Base-by-base conservation (phyloP, 805 yeast genomes). In the Starmerella geochares region DNA sequence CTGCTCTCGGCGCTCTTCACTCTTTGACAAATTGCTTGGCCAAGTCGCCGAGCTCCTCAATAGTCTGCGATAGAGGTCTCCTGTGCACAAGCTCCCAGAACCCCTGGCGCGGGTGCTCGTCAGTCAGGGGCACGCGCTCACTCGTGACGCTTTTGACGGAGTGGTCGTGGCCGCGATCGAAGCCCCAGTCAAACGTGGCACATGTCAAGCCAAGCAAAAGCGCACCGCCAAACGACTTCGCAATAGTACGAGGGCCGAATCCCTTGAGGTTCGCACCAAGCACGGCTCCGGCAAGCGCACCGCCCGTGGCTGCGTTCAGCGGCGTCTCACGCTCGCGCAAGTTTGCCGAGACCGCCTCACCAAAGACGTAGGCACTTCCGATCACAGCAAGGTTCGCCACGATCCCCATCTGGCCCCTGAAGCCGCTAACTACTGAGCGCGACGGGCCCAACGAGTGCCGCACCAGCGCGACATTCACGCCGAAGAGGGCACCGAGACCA, bases 1-100 rank as follows among this genome's bases (percentile, higher is more conserved):
- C n/a, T n/a, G n/a, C n/a, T n/a, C n/a, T n/a, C n/a, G n/a, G n/a
- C n/a, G n/a, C n/a, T n/a, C n/a, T 31, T 31, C 16, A 54, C 37
- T 55, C 57, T 39, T 52, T 48, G 16, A 58, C 60, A 48, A 60
- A 60, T 55, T 59, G 62, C 51, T 60, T 58, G 44, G 60, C 61
- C 17, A 60, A 53, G 28, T 68, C 71, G 56, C 95, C 95, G 58
- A 85, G 71, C 60, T 79, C 80, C 54, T 77, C 81, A 24, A 82
- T 76, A 9, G 94, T 83, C 67, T 83, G 87, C 19, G 86, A 78
- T 57, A 85, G 68, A 16, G 94, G 94, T 61, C 84, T 77, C 72
- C 95, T 80, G 70, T 79, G 77, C 63, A 79, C 77, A 32, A 80
- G 80, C 56, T 84, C 90, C 87, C 87, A 86, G 68, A 83, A 83